Evolutionary conservation across 2,329 filamentous ascomycete species (phyloP), one percentile per base, ranked within the genome.

Genomic region (Apiospora koreana): DNA sequence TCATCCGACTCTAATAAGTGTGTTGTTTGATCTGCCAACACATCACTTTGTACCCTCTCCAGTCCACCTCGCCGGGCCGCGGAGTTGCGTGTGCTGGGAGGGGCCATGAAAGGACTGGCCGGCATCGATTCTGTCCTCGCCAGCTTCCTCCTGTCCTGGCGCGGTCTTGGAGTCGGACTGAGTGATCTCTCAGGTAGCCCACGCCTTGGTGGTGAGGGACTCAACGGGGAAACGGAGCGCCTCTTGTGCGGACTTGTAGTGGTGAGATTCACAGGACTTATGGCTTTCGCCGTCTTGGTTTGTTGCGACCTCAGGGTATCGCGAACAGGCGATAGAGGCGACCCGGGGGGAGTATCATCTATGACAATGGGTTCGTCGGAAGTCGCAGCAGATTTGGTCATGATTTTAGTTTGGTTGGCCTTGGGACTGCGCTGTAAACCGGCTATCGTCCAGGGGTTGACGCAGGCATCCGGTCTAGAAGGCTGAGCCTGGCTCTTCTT

Each of bases 381-480:
- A 65, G 72, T 75, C 75, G 73, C 69, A 70, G 71, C 68, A 50
- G 38, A 23, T 69, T 67, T 69, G n/a, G 45, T 25, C 1, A 31
- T 45, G 23, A 18, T 28, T 68, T 42, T 69, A 48, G 70, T 31
- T 65, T 75, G 74, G 71, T 69, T 74, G 71, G 75, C 80, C 75
- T 83, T 85, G 80, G 82, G 74, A 74, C 74, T 81, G 73, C 73
- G 72, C 76, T 81, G 84, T 85, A 82, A 85, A 83, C 81, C 79
- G 74, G 77, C 77, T 74, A 81, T 79, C 69, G 80, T 80, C 81
- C 83, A 82, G 68, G 80, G 77, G 72, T 79, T 83, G 69, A 77
- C 72, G 9, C 66, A 76, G 2, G 77, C 41, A 42, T 77, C 73
- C 41, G 74, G 73, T 68, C 9, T 71, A 21, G 48, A 35, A 35